Base-by-base conservation (phyloP, 2,329 filamentous ascomycete genomes). In the Plectosphaerella plurivora region DNA sequence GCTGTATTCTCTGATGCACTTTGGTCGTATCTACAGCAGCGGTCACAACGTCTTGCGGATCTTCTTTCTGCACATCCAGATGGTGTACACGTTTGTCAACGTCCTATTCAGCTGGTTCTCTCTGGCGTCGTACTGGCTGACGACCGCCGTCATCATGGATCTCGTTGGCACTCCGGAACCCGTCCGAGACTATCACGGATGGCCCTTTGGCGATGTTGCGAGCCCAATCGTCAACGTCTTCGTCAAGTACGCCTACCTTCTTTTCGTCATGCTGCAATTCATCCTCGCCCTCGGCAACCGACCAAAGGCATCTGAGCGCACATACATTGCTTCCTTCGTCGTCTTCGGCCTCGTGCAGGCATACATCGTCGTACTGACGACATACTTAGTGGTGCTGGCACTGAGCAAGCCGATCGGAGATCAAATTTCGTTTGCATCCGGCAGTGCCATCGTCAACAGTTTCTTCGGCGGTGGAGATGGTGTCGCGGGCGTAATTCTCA, bases 1-100 rank as follows among this genome's bases (percentile, higher is more conserved):
- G 73, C 84, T 95, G 68, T 96, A 96, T 74, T 88, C 90, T 28
- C 78, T 94, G 59, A 92, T 95, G 86, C 90, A 96, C 69, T 96
- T 96, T 65, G 87, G 88, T 45, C 86, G 90, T 61, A 92, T 94
- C 86, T 95, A 95, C 80, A 91, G 91, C 77, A 89, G 85, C 68
- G 89, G 90, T 33, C 90, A 96, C 77, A 95, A 94, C 78, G 77
- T 95, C 56, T 68, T 95, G 60, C 88, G 90, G 74, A 93, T 95
- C 89, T 87, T 94, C 77, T 93, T 95, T 79, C 82, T 96, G 69
- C 90, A 95, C 73, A 75, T 95, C 59, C 90, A 96, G 69, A 82
- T 94, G 69, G 62, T 94, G 63, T 96, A 96, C 82, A 95, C 94
- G 74, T 77, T 88, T 61, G 84, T 84, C 69, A 86, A 87, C 59